These are phyloP conservation scores for Cercis canadensis DNA, from an alignment of 306 rosid species.

Conservation along the genomic window DNA sequence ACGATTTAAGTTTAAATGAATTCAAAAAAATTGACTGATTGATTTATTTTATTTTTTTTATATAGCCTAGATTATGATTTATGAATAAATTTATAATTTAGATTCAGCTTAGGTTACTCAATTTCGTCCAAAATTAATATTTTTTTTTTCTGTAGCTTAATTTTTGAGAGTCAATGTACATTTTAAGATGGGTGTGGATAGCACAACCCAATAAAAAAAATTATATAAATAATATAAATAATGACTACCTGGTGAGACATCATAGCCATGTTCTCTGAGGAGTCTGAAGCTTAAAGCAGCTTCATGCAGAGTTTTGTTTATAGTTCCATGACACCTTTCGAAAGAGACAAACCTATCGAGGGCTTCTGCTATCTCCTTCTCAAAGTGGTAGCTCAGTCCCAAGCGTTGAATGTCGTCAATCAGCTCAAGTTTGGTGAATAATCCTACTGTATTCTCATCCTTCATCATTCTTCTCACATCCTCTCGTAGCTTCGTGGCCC, in stretches of 20 bases:
- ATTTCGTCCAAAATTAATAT: no score
- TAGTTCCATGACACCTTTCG: neutral
- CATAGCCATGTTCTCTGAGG: constrained; percentile 53
- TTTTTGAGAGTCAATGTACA: no score
- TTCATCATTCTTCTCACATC: constrained; percentile 50
- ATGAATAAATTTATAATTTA: no score
- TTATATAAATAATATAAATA: no score
- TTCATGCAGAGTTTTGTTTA: constrained; percentile 31
- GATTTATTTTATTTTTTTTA: no score
- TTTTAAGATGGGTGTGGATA: no score
- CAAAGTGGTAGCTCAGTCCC: constrained; percentile 45
- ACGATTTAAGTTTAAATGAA: no score
- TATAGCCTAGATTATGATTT: no score
- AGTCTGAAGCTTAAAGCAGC: constrained; percentile 54
- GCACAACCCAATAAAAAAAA: no score
- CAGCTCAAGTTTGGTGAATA: constrained; percentile 38
- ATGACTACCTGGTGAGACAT: constrained; percentile 46
- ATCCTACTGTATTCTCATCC: constrained; percentile 20
- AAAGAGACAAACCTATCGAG: constrained; percentile 27
- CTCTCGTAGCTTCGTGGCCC: constrained; percentile 29
- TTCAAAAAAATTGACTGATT: no score
- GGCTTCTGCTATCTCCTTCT: constrained; percentile 43
- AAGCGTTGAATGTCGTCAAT: constrained; percentile 45
- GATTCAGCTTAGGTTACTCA: no score
- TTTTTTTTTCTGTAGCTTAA: no score